phyloP scores from a whole-genome alignment of 2,329 filamentous ascomycete species.

The Fusarium tupiense region DNA sequence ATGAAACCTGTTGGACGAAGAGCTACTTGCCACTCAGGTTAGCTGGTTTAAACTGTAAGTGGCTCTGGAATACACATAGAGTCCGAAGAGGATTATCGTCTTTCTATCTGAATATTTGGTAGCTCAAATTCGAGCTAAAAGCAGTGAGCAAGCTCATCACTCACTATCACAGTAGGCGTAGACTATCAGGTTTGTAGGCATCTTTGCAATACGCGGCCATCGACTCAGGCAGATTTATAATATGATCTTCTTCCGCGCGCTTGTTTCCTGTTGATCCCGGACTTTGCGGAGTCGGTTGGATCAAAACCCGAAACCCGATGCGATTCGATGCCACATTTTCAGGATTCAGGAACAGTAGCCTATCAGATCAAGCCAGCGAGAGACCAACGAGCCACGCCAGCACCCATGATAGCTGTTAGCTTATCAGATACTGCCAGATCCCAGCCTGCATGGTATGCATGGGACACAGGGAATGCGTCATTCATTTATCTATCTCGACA shows the following conservation, averaged over 20 bases:
- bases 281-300: slow-evolving; percentile 25
- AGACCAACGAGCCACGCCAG: slow-evolving; percentile 20
- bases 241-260: slow-evolving; percentile 1
- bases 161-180: neutral
- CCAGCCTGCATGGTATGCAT: slow-evolving; percentile 23
- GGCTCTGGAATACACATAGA: neutral
- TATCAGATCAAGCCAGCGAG: slow-evolving; percentile 7
- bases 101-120: neutral
- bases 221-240: slow-evolving; percentile 10
- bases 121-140: neutral
- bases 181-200: neutral
- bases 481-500: slow-evolving; percentile 22
- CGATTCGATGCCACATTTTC: slow-evolving; percentile 4
- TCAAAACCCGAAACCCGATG: slow-evolving; percentile 17
- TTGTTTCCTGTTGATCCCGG: slow-evolving; percentile 9
- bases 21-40: neutral
- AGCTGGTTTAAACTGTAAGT: neutral
- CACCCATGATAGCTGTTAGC: slow-evolving; percentile 24
- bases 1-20: neutral
- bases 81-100: neutral
- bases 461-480: slow-evolving; percentile 26
- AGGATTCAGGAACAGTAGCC: neutral
- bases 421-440: slow-evolving; percentile 36
- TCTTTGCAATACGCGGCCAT: neutral
- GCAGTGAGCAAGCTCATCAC: slow-evolving; percentile 6